Evolutionary conservation across 2,329 filamentous ascomycete species (phyloP).

Genomic region (Verticillium nonalfalfae): DNA sequence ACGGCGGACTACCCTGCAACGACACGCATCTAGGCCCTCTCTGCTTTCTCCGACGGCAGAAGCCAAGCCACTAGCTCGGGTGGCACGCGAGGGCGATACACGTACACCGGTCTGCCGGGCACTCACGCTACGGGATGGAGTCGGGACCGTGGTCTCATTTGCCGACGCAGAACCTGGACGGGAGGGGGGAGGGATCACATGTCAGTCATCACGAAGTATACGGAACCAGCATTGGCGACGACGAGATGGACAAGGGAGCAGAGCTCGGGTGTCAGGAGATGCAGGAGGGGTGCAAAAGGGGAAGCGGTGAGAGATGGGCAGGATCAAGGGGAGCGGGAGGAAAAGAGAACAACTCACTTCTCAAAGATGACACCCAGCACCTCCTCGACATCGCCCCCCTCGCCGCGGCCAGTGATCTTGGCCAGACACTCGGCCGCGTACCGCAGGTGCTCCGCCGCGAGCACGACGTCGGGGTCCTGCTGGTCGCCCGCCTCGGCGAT

Average conservation of each 20-base stretch:
- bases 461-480: conserved; percentile 70
- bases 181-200: neutral
- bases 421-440: conserved; percentile 75
- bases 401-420: conserved; percentile 79
- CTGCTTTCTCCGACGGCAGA: too few species aligned
- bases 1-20: too few species aligned
- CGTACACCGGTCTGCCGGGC: too few species aligned
- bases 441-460: conserved; percentile 84
- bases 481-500: conserved; percentile 36
- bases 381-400: conserved; percentile 86
- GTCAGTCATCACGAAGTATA: neutral
- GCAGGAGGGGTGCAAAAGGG: too few species aligned
- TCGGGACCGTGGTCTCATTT: conserved; percentile 22
- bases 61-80: too few species aligned
- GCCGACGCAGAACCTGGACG: conserved; percentile 38
- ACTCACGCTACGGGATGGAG: too few species aligned
- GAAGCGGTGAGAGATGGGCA: neutral
- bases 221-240: neutral
- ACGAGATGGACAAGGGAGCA: too few species aligned
- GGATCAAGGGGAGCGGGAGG: neutral
- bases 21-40: too few species aligned
- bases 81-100: too few species aligned
- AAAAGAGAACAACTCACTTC: conserved; percentile 56
- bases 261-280: too few species aligned
- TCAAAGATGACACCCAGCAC: conserved; percentile 96